Percentiles rank a stretch among this genome's conserved stretches.
Conservation (phyloP, 345 rosid genomes). For the Lumnitzera littorea region DNA sequence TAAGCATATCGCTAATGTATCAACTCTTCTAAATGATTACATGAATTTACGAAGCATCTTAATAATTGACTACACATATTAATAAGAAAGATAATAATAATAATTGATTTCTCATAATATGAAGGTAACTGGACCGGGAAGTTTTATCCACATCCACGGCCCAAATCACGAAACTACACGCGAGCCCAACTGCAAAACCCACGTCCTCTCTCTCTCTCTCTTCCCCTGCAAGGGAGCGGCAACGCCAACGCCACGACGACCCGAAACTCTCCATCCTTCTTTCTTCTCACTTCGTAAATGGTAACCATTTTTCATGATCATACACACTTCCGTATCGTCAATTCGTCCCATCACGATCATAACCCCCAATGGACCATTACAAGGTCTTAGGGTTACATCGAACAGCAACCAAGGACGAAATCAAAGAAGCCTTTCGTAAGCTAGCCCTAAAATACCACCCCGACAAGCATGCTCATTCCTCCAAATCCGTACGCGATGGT, state of each 20-base stretch:
- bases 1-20: no score
- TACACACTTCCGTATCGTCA: not conserved
- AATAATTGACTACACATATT: no score
- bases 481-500: slow-evolving; percentile 37
- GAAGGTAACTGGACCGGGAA: no score
- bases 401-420: slow-evolving; percentile 65
- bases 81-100: no score
- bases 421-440: slow-evolving; percentile 71
- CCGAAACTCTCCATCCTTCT: no score
- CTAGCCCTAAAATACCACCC: slow-evolving; percentile 75
- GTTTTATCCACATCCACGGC: no score
- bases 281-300: not conserved
- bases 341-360: not conserved
- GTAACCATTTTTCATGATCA: not conserved
- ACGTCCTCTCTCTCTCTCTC: not conserved
- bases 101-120: no score
- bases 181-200: no score
- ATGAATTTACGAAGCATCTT: no score
- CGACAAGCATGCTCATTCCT: slow-evolving; percentile 69
- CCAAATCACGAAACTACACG: no score
- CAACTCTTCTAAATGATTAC: no score
- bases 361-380: slow-evolving; percentile 54
- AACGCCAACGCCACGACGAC: slow-evolving; percentile 18
- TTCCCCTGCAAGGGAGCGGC: slow-evolving; percentile 10
- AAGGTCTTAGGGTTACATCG: slow-evolving; percentile 49